These are phyloP conservation scores for Phlebiopsis gigantea DNA, from an alignment of 768 basidiomycete species.

Conservation along the genomic window DNA sequence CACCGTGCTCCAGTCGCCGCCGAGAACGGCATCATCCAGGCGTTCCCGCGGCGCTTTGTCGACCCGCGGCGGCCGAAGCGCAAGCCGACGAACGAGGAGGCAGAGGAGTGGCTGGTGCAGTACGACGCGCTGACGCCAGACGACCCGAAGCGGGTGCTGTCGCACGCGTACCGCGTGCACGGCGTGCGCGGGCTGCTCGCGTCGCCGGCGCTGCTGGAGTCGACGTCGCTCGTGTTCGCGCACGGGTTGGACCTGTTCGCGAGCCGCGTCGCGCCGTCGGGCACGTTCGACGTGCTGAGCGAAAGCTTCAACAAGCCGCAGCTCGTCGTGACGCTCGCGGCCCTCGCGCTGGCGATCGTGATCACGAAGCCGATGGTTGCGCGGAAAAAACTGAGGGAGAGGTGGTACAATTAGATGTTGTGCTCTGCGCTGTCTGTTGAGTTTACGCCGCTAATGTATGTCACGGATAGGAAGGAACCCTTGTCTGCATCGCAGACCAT, in stretches of 20 bases:
- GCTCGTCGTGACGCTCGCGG: constrained; percentile 75
- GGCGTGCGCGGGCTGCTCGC: constrained; percentile 64
- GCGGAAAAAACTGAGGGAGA: constrained; percentile 59
- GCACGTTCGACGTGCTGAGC: constrained; percentile 88
- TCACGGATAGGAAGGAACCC: neutral
- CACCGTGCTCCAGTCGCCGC: constrained; percentile 62
- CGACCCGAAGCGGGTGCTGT: constrained; percentile 55
- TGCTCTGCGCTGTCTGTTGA: neutral
- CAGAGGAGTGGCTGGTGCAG: constrained; percentile 79
- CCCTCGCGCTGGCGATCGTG: constrained; percentile 68
- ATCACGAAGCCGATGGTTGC: constrained; percentile 78
- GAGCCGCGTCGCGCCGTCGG: constrained; percentile 79
- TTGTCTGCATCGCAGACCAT: no score
- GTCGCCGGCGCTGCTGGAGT: constrained; percentile 83
- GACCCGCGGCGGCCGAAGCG: constrained; percentile 80
- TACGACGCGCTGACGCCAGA: constrained; percentile 79
- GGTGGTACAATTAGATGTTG: constrained; percentile 56
- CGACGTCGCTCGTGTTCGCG: constrained; percentile 83
- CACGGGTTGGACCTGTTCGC: constrained; percentile 89
- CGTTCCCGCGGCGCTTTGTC: constrained; percentile 66
- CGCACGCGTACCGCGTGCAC: constrained; percentile 50
- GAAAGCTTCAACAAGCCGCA: constrained; percentile 93
- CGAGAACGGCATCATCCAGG: constrained; percentile 64
- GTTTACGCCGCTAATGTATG: neutral
- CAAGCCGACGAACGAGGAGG: constrained; percentile 71